Conservation (phyloP, 2,329 filamentous ascomycete species). For the Xylariomycetidae sp. region DNA sequence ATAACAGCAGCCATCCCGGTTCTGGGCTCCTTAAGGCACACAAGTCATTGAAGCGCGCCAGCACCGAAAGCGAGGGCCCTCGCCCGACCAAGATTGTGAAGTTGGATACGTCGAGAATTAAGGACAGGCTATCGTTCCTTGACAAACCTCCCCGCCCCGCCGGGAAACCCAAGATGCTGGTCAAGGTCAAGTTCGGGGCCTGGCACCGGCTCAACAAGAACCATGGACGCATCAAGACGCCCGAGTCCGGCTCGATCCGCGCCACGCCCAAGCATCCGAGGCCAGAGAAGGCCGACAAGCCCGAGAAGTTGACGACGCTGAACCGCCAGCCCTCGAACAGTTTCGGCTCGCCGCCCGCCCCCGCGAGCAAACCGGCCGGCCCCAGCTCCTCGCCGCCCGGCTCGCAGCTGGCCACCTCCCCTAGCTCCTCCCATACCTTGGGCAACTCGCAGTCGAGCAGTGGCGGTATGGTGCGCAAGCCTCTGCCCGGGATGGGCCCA, state of each 20-base stretch:
- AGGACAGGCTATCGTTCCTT: slow-evolving; percentile 13
- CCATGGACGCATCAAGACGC: slow-evolving; percentile 1
- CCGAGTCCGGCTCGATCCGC: slow-evolving; percentile 21
- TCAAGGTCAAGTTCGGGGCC: slow-evolving; percentile 23
- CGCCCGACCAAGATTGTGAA: slow-evolving; percentile 28
- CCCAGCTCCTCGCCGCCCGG: slow-evolving; percentile 7
- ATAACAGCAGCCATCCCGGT: slow-evolving; percentile 2
- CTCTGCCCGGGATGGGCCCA: slow-evolving; percentile 18
- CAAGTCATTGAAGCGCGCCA: slow-evolving; percentile 20
- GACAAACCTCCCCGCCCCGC: slow-evolving; percentile 13
- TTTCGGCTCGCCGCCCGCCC: slow-evolving; percentile 3
- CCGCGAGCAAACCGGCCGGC: slow-evolving; percentile 1
- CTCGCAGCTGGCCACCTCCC: slow-evolving; percentile 11
- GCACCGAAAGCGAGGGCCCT: slow-evolving; percentile 21
- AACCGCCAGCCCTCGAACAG: neutral
- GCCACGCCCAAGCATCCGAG: slow-evolving; percentile 21
- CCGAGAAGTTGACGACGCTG: neutral
- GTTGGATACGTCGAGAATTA: slow-evolving; percentile 23
- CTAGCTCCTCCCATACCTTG: slow-evolving; percentile 8
- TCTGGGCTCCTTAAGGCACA: slow-evolving; percentile 11
- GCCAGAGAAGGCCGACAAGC: slow-evolving; percentile 9
- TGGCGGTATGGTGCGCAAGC: slow-evolving; percentile 17
- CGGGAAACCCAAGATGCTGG: slow-evolving; percentile 11
- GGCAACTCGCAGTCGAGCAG: slow-evolving; percentile 7
- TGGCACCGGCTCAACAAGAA: slow-evolving; percentile 20